These are phyloP conservation scores for Neofusicoccum umdonicola DNA, from an alignment of 2,329 filamentous ascomycete genomes.

Conservation along the genomic window DNA sequence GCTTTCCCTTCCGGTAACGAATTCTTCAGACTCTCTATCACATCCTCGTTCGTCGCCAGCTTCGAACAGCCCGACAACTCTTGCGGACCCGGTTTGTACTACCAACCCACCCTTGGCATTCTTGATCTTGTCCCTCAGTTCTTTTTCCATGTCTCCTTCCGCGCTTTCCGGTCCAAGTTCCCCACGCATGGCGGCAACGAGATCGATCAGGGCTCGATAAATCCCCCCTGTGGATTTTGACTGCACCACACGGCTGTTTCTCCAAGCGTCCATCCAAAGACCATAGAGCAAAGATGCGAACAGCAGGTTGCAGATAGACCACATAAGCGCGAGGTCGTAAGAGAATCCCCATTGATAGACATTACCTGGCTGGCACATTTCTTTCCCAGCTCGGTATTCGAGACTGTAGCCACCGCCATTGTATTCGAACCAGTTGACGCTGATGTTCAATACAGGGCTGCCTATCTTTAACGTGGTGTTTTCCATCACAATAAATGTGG, in stretches of 20 bases:
- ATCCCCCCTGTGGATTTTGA: neutral
- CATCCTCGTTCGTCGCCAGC: too few relatives aligned
- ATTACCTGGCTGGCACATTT: neutral
- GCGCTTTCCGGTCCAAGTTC: neutral
- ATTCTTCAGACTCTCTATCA: too few relatives aligned
- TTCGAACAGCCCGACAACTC: neutral
- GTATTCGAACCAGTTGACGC: neutral
- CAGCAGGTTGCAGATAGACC: neutral
- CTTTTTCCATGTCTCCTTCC: neutral
- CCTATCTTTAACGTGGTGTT: neutral
- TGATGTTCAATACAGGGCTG: neutral
- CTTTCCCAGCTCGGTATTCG: neutral
- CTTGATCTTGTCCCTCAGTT: neutral
- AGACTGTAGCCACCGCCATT: neutral
- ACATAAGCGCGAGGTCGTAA: neutral
- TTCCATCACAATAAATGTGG: neutral
- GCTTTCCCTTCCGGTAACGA: neutral
- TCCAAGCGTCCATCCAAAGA: neutral
- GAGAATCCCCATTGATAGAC: neutral
- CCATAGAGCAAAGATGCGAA: neutral
- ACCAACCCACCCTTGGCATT: neutral
- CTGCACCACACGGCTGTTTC: neutral
- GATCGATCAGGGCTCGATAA: neutral
- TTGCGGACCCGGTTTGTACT: neutral
- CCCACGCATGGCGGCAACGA: neutral